phyloP scores from a whole-genome alignment of 768 basidiomycete genomes.

The Leccinum uliginosum region DNA sequence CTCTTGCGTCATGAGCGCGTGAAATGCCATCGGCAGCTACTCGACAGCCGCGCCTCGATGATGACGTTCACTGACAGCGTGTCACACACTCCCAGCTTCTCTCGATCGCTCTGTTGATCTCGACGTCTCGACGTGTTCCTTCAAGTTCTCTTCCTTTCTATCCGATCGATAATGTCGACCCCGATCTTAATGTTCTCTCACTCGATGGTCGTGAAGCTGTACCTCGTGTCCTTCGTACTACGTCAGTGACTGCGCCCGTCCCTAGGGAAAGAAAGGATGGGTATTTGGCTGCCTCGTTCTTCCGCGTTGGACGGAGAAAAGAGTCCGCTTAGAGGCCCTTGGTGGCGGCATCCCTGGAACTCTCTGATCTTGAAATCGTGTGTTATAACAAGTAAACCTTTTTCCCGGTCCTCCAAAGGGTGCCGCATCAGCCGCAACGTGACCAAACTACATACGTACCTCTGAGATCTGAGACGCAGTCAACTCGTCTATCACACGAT shows the following conservation, averaged over 20 bases:
- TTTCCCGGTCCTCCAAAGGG: not conserved
- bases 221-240: not conserved
- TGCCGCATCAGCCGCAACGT: not conserved
- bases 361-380: not conserved
- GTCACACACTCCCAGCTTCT: not conserved
- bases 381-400: not conserved
- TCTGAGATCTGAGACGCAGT: not conserved
- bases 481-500: not conserved
- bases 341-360: not conserved
- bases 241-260: not conserved
- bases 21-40: not conserved
- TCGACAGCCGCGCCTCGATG: not conserved
- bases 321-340: not conserved
- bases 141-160: not conserved
- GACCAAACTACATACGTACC: not conserved
- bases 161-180: not conserved
- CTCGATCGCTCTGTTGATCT: not conserved
- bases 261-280: not conserved
- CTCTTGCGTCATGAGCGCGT: not conserved
- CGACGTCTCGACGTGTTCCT: not conserved
- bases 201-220: not conserved
- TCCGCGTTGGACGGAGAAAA: not conserved
- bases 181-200: not conserved
- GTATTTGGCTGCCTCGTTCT: not conserved
- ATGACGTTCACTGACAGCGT: not conserved